A percentile compares a stretch with the other conserved stretches of the same genome.
Evolutionary conservation across 208 protist genomes (phyloP).

Genomic region (Trypanosoma avium): DNA sequence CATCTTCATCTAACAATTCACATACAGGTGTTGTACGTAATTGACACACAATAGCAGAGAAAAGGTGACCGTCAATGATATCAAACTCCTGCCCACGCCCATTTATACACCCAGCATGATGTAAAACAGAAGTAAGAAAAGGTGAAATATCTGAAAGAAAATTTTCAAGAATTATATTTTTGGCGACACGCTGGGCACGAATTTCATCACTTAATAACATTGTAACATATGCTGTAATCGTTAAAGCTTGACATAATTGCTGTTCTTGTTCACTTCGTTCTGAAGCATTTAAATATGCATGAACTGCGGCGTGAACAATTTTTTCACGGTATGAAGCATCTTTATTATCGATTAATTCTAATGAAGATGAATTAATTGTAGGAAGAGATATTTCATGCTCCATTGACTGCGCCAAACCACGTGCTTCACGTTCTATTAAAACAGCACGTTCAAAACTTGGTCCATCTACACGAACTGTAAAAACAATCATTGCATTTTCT

Average conservation of each 20-base stretch:
- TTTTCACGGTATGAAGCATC: constrained; percentile 63
- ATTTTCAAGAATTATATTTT: constrained; percentile 25
- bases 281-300: constrained; percentile 52
- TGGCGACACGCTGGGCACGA: constrained; percentile 55
- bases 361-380: constrained; percentile 29
- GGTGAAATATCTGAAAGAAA: constrained; percentile 68
- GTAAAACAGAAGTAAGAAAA: constrained; percentile 50
- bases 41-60: constrained; percentile 52
- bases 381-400: constrained; percentile 47
- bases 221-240: constrained; percentile 63
- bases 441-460: constrained; percentile 56
- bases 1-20: constrained; percentile 69
- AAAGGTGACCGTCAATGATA: constrained; percentile 74
- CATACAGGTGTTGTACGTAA: constrained; percentile 33
- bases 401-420: constrained; percentile 45
- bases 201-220: constrained; percentile 36
- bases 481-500: constrained; percentile 84
- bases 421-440: constrained; percentile 43
- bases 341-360: constrained; percentile 44
- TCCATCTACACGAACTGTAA: constrained; percentile 72
- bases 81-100: constrained; percentile 74
- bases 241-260: constrained; percentile 63
- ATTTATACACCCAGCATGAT: constrained; percentile 36
- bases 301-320: constrained; percentile 56
- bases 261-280: constrained; percentile 32